Evolutionary conservation across 148 eudicot species (phyloP), one percentile per base, ranked within the genome.

Genomic region (Chenopodium formosanum): DNA sequence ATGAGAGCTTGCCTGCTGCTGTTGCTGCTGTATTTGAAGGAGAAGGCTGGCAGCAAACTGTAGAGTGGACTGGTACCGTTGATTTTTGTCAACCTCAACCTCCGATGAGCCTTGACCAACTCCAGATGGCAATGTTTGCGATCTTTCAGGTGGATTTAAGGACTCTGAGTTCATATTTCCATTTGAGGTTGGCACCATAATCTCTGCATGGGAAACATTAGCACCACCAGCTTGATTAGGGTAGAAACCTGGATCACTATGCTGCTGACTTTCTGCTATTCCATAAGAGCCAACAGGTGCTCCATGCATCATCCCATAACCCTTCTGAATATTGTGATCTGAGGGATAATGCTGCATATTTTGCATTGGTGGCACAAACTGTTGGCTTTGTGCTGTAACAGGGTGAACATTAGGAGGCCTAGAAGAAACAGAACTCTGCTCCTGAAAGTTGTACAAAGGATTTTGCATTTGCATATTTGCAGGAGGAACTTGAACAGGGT

Each of bases 31-130:
- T 84, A 96, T 86, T 87, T 93, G 93, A 16, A 86, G 79, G 19
- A 96, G 94, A 78, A 96, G 99, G 82, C 86, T 90, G 69, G 97
- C 97, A 58, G 99, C 99, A 87, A 94, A 91, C 62, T 94, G 90
- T 37, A 96, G 84, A 29, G 99, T 94, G 81, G 97, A 86, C 71
- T 90, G 93, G 84, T 96, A 96, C 1, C 95, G 91, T 79, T 92
- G 94, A 74, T 92, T 89, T 84, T 96, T 96, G 80, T 96, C 97
- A 64, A 62, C 95, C 88, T 89, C 98, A 66, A 71, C 83, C 79
- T 91, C 98, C 13, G 82, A 37, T 58, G 82, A 80, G 64, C 86
- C 89, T 85, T 89, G 91, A 80, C 75, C 83, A 64, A 80, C 78
- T 70, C 88, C 93, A 83, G 84, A 73, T 31, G 85, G 62, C 75